Evolutionary conservation across 371 early-diverging fungal species (phyloP).

Genomic region (Lichtheimia ramosa): DNA sequence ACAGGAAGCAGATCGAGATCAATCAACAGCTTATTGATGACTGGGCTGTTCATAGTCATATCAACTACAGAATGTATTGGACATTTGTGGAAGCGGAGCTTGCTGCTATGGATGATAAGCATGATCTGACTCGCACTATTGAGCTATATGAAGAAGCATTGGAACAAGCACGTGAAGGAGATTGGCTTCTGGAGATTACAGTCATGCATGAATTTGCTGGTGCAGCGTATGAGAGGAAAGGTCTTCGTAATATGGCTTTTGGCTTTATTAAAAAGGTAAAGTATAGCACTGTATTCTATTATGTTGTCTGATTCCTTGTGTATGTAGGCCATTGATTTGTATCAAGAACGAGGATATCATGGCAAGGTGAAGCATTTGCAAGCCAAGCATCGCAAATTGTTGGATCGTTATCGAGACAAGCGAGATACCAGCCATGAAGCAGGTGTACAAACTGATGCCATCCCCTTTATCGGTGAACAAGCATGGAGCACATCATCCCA

Average conservation of each 20-base stretch:
- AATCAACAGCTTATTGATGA: constrained; percentile 28
- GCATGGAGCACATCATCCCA: constrained; percentile 35
- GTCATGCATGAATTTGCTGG: constrained; percentile 42
- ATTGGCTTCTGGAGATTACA: constrained; percentile 32
- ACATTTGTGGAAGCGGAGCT: constrained; percentile 18
- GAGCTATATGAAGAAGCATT: constrained; percentile 40
- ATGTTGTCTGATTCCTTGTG: background rate
- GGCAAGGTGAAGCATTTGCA: constrained; percentile 40
- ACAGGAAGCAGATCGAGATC: constrained; percentile 17
- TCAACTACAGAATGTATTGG: constrained; percentile 36
- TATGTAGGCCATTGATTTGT: constrained; percentile 24
- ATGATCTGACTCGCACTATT: constrained; percentile 18
- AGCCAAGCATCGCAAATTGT: constrained; percentile 20
- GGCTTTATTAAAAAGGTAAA: constrained; percentile 34
- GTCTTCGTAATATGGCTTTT: constrained; percentile 35
- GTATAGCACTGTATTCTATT: background rate
- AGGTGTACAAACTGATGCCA: constrained; percentile 42
- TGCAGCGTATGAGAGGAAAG: constrained; percentile 33
- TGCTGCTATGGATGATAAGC: background rate
- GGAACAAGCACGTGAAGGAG: constrained; percentile 29
- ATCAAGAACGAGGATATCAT: constrained; percentile 31
- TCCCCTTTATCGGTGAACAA: constrained; percentile 33
- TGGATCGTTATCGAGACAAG: constrained; percentile 29
- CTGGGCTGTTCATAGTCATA: constrained; percentile 27
- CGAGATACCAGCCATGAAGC: constrained; percentile 26